Percentiles rank a stretch among this genome's conserved stretches.
phyloP scores from a whole-genome alignment of 768 basidiomycete genomes.

The Collybia sordida region DNA sequence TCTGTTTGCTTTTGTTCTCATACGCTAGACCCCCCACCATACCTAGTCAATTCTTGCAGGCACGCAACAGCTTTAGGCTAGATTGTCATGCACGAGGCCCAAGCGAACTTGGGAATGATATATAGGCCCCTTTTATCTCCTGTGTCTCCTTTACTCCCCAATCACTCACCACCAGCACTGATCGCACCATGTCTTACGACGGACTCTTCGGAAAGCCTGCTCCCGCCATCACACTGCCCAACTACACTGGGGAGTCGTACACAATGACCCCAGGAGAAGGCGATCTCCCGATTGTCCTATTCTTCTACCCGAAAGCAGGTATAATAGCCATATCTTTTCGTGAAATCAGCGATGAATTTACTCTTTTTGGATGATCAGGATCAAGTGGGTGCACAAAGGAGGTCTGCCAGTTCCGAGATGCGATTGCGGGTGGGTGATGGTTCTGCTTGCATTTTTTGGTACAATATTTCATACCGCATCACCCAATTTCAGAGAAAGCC shows the following conservation, averaged over 20 bases:
- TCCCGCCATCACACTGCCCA: constrained; percentile 63
- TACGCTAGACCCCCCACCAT: too few species aligned
- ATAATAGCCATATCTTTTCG: constrained; percentile 9
- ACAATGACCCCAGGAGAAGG: constrained; percentile 58
- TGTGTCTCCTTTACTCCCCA: too few species aligned
- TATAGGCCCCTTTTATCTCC: too few species aligned
- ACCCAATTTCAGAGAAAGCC: constrained; percentile 51
- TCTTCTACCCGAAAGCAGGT: constrained; percentile 81
- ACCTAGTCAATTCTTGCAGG: too few species aligned
- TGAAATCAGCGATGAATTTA: neutral
- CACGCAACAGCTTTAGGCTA: too few species aligned
- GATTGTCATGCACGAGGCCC: too few species aligned
- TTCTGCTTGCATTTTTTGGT: too few species aligned
- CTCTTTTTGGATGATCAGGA: constrained; percentile 33
- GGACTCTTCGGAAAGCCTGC: constrained; percentile 63
- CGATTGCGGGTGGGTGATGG: constrained; percentile 52
- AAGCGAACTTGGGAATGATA: too few species aligned
- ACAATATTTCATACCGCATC: neutral
- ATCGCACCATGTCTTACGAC: constrained; percentile 38
- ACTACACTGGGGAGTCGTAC: constrained; percentile 61
- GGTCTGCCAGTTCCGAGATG: constrained; percentile 82
- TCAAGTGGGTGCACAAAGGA: constrained; percentile 80
- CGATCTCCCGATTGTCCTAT: constrained; percentile 64
- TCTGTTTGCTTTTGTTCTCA: too few species aligned
- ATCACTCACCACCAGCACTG: too few species aligned